Conservation (phyloP, 306 rosid genomes). For the Prunus salicina region DNA sequence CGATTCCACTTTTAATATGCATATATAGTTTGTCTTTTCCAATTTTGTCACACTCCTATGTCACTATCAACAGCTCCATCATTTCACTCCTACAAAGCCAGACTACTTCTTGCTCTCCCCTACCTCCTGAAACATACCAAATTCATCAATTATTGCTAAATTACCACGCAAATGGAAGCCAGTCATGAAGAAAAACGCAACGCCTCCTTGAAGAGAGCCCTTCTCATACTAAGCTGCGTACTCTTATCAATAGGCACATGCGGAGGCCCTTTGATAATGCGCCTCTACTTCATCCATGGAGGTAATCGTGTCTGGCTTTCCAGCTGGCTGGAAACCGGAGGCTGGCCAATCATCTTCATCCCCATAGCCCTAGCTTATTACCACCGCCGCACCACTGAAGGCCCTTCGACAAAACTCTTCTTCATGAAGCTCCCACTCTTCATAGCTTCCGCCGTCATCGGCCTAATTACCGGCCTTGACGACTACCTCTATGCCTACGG, state of each 20-base stretch:
- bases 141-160: too few species aligned
- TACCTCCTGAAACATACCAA: not conserved
- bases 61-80: not conserved
- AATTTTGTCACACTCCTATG: too few species aligned
- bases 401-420: slow-evolving; percentile 11
- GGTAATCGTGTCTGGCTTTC: slow-evolving; percentile 78
- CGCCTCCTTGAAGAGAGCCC: not conserved
- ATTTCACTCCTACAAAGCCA: not conserved
- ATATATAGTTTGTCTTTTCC: too few species aligned
- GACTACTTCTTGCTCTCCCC: not conserved
- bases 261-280: slow-evolving; percentile 66
- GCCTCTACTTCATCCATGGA: slow-evolving; percentile 78
- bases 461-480: slow-evolving; percentile 59
- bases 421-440: slow-evolving; percentile 45
- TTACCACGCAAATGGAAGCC: not conserved
- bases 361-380: slow-evolving; percentile 43
- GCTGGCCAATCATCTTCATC: slow-evolving; percentile 55
- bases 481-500: slow-evolving; percentile 72
- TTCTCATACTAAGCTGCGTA: slow-evolving; percentile 42
- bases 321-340: slow-evolving; percentile 59
- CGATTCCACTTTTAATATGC: too few species aligned
- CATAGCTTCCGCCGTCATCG: slow-evolving; percentile 40
- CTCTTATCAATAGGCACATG: slow-evolving; percentile 40
- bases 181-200: slow-evolving; percentile 6
- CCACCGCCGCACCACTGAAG: slow-evolving; percentile 31